Evolutionary conservation across 768 basidiomycete species (phyloP).

Genomic region (Suillus discolor): DNA sequence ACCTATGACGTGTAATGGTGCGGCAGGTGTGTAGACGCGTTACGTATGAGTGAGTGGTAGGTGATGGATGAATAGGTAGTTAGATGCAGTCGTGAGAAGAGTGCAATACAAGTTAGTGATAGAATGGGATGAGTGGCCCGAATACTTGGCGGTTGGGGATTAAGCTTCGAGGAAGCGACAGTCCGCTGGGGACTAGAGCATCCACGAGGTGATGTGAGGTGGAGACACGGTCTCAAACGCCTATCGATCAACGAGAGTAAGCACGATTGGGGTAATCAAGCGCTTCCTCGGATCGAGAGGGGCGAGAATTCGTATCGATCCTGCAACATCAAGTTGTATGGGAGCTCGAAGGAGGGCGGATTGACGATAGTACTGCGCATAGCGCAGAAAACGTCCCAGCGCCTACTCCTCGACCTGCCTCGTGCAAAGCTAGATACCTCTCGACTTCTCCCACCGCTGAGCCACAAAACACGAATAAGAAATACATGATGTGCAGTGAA

Average conservation of each 20-base stretch:
- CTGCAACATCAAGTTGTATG: conserved; percentile 42
- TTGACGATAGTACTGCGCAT: conserved; percentile 29
- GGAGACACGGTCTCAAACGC: conserved; percentile 29
- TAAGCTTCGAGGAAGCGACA: conserved; percentile 26
- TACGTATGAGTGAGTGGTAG: conserved; percentile 17
- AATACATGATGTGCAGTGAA: conserved; percentile 34
- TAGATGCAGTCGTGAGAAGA: conserved; percentile 25
- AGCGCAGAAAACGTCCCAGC: conserved; percentile 39
- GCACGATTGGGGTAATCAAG: conserved; percentile 32
- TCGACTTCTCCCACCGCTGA: conserved; percentile 25
- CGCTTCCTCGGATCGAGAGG: conserved; percentile 36
- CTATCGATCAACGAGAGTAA: conserved; percentile 50
- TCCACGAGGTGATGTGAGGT: conserved; percentile 24
- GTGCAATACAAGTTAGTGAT: conserved; percentile 23
- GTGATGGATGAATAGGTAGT: conserved; percentile 26
- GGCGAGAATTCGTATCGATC: conserved; percentile 33
- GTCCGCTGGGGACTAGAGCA: conserved; percentile 30
- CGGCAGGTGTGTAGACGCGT: conserved; percentile 21
- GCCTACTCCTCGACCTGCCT: conserved; percentile 29
- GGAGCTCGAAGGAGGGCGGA: conserved; percentile 25
- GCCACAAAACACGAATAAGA: conserved; percentile 32
- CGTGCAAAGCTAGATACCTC: conserved; percentile 16
- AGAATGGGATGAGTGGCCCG: conserved; percentile 19
- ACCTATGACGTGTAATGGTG: conserved; percentile 15
- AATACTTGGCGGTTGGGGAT: conserved; percentile 23